A percentile compares a stretch with the other conserved stretches of the same genome.
These are phyloP conservation scores for Inga oerstediana DNA, from an alignment of 306 rosid species.

Conservation along the genomic window DNA sequence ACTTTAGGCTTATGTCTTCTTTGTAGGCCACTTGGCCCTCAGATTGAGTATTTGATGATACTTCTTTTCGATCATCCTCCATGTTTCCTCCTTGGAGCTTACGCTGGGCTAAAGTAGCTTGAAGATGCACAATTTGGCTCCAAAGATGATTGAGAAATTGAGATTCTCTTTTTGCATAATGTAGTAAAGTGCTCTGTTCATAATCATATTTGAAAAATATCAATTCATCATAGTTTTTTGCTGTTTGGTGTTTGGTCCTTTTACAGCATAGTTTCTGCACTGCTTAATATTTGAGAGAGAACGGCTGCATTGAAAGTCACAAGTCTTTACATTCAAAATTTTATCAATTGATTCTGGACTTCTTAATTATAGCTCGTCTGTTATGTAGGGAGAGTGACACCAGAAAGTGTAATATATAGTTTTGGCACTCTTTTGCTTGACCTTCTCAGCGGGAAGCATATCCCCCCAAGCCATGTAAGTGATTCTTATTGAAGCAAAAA, in stretches of 20 bases:
- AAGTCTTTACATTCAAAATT: not conserved
- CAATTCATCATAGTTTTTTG: not conserved
- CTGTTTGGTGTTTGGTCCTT: not conserved
- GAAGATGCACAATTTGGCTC: not conserved
- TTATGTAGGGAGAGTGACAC: constrained; percentile 56
- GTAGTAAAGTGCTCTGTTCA: not conserved
- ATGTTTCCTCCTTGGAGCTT: not conserved
- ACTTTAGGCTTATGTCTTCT: not conserved
- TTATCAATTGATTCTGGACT: constrained; percentile 5
- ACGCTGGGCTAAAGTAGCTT: not conserved
- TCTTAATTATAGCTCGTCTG: not conserved
- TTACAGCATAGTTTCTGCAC: not conserved
- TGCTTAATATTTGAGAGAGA: not conserved
- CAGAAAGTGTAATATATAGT: constrained; percentile 64
- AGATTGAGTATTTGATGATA: not conserved
- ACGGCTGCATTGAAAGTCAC: not conserved
- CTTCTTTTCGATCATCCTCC: not conserved
- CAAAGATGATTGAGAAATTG: not conserved
- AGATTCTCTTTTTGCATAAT: not conserved
- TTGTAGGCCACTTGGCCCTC: not conserved
- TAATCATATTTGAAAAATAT: not conserved
- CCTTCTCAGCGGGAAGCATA: constrained; percentile 63
- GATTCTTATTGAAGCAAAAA: not conserved
- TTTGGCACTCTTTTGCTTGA: constrained; percentile 63
- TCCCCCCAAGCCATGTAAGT: constrained; percentile 66